Evolutionary conservation across 768 basidiomycete genomes (phyloP).

Genomic region (Leccinum sublutescens): DNA sequence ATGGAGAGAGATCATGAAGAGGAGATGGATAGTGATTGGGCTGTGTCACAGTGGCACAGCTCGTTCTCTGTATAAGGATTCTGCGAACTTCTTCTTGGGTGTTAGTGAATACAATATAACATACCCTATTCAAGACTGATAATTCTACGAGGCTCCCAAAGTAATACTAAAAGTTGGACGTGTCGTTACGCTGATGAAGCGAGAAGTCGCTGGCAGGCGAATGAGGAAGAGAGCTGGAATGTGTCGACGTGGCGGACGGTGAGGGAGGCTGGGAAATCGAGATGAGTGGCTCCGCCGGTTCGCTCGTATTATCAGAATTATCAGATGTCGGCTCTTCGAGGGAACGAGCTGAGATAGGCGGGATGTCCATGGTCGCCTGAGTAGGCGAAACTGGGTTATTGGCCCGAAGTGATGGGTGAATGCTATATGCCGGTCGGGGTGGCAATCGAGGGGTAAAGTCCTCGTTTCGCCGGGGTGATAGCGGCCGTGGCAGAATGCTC

Average conservation of each 20-base stretch:
- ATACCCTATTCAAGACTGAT: conserved; percentile 1
- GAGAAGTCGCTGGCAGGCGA: conserved; percentile 7
- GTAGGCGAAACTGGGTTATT: conserved; percentile 47
- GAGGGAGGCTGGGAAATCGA: conserved; percentile 19
- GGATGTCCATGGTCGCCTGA: conserved; percentile 36
- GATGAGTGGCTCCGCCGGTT: conserved; percentile 9
- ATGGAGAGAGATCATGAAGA: conserved; percentile 27
- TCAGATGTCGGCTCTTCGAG: conserved; percentile 22
- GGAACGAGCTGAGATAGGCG: conserved; percentile 28
- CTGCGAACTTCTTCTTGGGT: background rate
- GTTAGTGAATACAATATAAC: conserved; percentile 6
- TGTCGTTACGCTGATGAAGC: conserved; percentile 9
- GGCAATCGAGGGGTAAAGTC: conserved; percentile 78
- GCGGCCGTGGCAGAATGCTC: conserved; percentile 38
- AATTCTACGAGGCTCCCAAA: conserved; percentile 3
- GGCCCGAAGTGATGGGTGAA: conserved; percentile 71
- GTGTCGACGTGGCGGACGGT: conserved; percentile 14
- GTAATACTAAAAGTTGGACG: conserved; percentile 14
- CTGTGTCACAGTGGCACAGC: conserved; percentile 31
- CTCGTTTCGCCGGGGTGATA: conserved; percentile 38
- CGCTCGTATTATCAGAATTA: conserved; percentile 5
- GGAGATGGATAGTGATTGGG: conserved; percentile 35
- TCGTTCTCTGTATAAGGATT: conserved; percentile 21
- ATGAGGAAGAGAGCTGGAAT: conserved; percentile 16
- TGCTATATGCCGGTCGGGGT: conserved; percentile 64